phyloP scores from a whole-genome alignment of 441 rosid species.

The Eutrema salsugineum region DNA sequence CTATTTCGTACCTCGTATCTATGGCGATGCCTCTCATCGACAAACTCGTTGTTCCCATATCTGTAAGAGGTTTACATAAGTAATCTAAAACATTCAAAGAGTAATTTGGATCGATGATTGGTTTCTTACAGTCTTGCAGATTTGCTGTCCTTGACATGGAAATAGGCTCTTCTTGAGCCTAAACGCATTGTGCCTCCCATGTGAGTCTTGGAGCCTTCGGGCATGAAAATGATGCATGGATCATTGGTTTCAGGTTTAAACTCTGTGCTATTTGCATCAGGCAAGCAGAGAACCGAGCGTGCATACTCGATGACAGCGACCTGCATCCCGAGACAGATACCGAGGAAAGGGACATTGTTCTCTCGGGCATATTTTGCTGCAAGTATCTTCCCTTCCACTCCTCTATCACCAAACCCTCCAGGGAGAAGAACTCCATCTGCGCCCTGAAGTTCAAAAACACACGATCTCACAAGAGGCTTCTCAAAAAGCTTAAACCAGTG shows the following conservation, averaged over 20 bases:
- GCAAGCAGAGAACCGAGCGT: constrained; percentile 61
- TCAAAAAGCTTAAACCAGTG: neutral
- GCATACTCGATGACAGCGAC: constrained; percentile 89
- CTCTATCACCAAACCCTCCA: constrained; percentile 97
- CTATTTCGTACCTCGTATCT: constrained; percentile 55
- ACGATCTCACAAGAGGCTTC: neutral
- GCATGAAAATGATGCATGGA: constrained; percentile 94
- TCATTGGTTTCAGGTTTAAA: constrained; percentile 58
- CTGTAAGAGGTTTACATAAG: constrained; percentile 25
- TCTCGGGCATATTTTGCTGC: constrained; percentile 91
- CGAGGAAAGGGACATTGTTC: constrained; percentile 79
- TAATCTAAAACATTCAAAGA: neutral
- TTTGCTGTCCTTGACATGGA: constrained; percentile 43
- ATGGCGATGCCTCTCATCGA: constrained; percentile 73
- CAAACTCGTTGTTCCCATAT: constrained; percentile 45
- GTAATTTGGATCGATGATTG: neutral
- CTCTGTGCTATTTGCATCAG: constrained; percentile 91
- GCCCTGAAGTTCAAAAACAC: constrained; percentile 42
- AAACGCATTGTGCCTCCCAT: constrained; percentile 82
- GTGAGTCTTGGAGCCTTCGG: constrained; percentile 76
- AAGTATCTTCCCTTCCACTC: constrained; percentile 88
- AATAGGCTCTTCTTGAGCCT: constrained; percentile 58
- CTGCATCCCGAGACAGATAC: constrained; percentile 98
- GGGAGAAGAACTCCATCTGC: constrained; percentile 92
- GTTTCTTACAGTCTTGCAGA: constrained; percentile 55